Conservation (phyloP, 306 rosid species). For the Purshia tridentata region DNA sequence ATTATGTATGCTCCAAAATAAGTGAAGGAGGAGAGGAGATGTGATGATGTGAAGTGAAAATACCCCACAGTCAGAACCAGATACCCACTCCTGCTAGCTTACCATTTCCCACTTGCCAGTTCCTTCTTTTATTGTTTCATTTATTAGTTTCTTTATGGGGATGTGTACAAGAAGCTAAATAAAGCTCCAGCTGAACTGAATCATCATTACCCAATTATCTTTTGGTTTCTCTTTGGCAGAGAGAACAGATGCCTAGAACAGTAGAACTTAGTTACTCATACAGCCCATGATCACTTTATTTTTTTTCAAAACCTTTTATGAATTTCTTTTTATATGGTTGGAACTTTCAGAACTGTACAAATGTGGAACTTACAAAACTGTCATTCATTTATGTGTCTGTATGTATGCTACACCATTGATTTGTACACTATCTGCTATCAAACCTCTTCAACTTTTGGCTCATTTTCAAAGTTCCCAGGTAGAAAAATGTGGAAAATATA, state of each 20-base stretch:
- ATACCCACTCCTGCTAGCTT: background rate
- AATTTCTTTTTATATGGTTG: no score
- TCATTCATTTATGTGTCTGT: no score
- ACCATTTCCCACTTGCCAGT: conserved; percentile 9
- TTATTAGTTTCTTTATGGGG: conserved; percentile 9
- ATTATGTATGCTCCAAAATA: conserved; percentile 23
- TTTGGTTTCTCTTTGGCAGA: conserved; percentile 9
- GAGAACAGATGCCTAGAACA: background rate
- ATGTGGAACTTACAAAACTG: no score
- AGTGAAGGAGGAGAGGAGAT: conserved; percentile 6
- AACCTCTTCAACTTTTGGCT: conserved; percentile 3
- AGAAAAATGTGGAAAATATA: background rate
- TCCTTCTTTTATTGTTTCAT: background rate
- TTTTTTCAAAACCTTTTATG: no score
- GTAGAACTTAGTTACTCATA: no score
- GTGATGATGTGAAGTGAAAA: conserved; percentile 7
- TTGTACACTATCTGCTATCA: background rate
- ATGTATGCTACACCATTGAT: no score
- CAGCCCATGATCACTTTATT: no score
- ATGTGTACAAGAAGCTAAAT: conserved; percentile 20
- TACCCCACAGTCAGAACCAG: conserved; percentile 11
- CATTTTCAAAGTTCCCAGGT: background rate
- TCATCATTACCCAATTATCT: conserved; percentile 23
- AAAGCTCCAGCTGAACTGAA: conserved; percentile 13
- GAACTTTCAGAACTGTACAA: no score